Conservation (phyloP, 306 rosid genomes). For the Parietaria judaica region DNA sequence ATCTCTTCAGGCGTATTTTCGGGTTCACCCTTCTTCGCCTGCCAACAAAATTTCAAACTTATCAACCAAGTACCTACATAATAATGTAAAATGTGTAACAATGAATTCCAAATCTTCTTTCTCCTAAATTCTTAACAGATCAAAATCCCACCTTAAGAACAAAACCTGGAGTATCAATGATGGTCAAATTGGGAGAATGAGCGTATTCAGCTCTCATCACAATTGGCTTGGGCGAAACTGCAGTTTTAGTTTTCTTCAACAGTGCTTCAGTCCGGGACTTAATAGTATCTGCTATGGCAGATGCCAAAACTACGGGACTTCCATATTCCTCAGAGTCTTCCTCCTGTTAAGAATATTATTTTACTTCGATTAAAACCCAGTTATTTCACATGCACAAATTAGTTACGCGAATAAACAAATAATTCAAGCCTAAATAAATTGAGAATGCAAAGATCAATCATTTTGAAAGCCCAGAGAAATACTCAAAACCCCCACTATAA, state of each 20-base stretch:
- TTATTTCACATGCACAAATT: background rate
- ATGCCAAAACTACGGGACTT: conserved; percentile 59
- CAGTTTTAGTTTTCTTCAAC: conserved; percentile 64
- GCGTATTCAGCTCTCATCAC: conserved; percentile 94
- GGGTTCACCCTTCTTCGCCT: conserved; percentile 98
- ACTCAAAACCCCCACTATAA: too few species aligned
- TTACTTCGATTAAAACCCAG: conserved; percentile 1
- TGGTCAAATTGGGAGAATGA: conserved; percentile 88
- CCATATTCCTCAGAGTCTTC: conserved; percentile 96
- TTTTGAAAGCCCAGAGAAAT: too few species aligned
- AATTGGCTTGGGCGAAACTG: conserved; percentile 90
- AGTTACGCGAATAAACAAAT: too few species aligned
- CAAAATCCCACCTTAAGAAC: conserved; percentile 71
- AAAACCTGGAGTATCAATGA: conserved; percentile 96
- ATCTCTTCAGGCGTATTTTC: conserved; percentile 89
- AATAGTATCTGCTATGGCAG: conserved; percentile 74
- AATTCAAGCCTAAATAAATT: too few species aligned
- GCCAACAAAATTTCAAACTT: conserved; percentile 17
- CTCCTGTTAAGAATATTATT: conserved; percentile 42
- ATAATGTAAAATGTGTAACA: background rate
- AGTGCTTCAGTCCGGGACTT: conserved; percentile 74
- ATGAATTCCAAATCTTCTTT: background rate
- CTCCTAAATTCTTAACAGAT: background rate
- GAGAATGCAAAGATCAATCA: too few species aligned
- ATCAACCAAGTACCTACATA: background rate